phyloP scores from a whole-genome alignment of 148 eudicot species.

The Cornus florida region DNA sequence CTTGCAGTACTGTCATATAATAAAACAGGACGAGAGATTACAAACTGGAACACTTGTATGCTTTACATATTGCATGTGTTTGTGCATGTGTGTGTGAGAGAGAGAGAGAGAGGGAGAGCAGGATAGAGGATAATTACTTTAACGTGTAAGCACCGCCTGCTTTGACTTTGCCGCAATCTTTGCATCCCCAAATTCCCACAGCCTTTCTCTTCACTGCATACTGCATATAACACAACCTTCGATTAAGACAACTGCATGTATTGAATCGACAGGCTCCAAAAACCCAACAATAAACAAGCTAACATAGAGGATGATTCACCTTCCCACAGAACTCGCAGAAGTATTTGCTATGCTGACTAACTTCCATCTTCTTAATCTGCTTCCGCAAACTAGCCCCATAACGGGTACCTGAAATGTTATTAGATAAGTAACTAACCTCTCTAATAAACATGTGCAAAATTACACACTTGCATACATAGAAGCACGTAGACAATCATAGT shows the following conservation, averaged over 20 bases:
- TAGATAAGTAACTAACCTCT: not conserved
- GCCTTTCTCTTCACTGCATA: slow-evolving; percentile 89
- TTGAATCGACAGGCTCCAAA: not conserved
- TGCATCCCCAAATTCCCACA: slow-evolving; percentile 96
- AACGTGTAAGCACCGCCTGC: slow-evolving; percentile 95
- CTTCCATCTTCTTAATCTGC: not conserved
- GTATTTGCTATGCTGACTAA: not conserved
- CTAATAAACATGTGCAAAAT: not conserved
- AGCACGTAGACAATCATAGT: not conserved
- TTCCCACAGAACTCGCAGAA: not conserved
- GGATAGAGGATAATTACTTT: slow-evolving; percentile 40
- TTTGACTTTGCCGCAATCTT: slow-evolving; percentile 92
- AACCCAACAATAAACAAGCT: not conserved
- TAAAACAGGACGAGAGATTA: not conserved
- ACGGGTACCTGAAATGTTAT: not conserved
- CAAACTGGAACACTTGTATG: not conserved
- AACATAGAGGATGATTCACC: not conserved
- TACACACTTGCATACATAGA: not conserved
- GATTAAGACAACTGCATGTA: not conserved
- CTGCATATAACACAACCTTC: slow-evolving; percentile 28
- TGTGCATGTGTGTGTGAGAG: not conserved
- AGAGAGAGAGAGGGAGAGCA: not conserved
- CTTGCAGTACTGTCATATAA: slow-evolving; percentile 68
- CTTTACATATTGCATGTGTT: not conserved
- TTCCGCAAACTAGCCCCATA: not conserved